Conservation (phyloP, 805 yeast genomes). For the Grigorovia jiainica region DNA sequence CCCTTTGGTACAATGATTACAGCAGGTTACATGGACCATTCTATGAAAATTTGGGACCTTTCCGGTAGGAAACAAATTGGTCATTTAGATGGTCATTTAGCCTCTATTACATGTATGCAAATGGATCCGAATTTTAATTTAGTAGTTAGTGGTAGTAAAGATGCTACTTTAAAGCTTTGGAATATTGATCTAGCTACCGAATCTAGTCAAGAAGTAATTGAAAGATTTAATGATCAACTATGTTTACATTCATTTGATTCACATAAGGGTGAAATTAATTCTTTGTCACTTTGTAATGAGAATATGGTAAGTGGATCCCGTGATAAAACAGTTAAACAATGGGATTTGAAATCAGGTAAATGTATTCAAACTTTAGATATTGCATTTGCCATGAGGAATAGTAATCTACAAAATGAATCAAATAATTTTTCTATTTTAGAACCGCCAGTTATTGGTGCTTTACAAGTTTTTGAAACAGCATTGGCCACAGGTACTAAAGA, state of each 20-base stretch:
- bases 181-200: slow-evolving; percentile 32
- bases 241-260: slow-evolving; percentile 46
- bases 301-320: slow-evolving; percentile 57
- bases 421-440: slow-evolving; percentile 1
- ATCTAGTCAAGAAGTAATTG: slow-evolving; percentile 9
- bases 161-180: slow-evolving; percentile 58
- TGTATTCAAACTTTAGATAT: slow-evolving; percentile 64
- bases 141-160: slow-evolving; percentile 45
- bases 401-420: slow-evolving; percentile 6
- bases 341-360: slow-evolving; percentile 61
- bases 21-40: slow-evolving; percentile 62
- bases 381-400: slow-evolving; percentile 15
- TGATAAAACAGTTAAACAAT: slow-evolving; percentile 63
- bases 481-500: slow-evolving; percentile 71
- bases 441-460: slow-evolving; percentile 47
- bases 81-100: slow-evolving; percentile 50
- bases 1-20: slow-evolving; percentile 71
- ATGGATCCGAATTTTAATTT: slow-evolving; percentile 39
- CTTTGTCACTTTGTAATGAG: slow-evolving; percentile 43
- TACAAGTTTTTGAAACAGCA: slow-evolving; percentile 67
- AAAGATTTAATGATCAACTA: slow-evolving; percentile 23
- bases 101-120: slow-evolving; percentile 53
- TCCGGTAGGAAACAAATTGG: slow-evolving; percentile 44
- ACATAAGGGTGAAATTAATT: slow-evolving; percentile 59
- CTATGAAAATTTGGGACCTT: slow-evolving; percentile 78